Evolutionary conservation across 2,329 filamentous ascomycete species (phyloP).

Genomic region (Cordyceps cateniannulata): DNA sequence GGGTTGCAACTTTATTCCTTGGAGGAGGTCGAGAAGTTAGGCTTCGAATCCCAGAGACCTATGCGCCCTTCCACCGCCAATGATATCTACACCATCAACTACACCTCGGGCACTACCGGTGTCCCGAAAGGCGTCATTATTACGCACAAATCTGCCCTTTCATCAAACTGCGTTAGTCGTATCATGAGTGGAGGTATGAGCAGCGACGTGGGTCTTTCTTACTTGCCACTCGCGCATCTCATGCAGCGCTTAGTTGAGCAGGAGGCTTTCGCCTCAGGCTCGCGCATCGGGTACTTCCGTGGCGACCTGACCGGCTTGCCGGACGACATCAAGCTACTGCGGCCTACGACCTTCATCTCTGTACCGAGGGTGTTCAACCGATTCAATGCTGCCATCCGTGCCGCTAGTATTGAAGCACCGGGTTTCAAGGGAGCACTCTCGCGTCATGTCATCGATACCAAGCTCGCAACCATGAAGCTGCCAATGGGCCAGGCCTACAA

Average conservation of each 20-base stretch:
- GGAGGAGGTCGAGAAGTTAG: constrained; percentile 73
- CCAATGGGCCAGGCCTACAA: constrained; percentile 69
- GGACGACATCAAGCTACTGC: constrained; percentile 83
- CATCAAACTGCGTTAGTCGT: constrained; percentile 59
- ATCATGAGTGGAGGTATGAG: constrained; percentile 43
- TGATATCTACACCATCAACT: constrained; percentile 85
- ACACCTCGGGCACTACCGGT: constrained; percentile 81
- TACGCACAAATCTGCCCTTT: constrained; percentile 74
- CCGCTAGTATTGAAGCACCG: constrained; percentile 68
- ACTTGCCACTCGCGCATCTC: constrained; percentile 91
- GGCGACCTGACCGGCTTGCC: constrained; percentile 81
- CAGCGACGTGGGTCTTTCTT: constrained; percentile 68
- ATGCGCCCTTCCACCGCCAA: constrained; percentile 65
- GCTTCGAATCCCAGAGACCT: constrained; percentile 60
- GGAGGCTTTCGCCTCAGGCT: constrained; percentile 62
- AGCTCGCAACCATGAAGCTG: constrained; percentile 71
- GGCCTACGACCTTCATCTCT: constrained; percentile 76
- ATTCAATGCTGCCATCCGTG: constrained; percentile 76
- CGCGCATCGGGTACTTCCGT: constrained; percentile 84
- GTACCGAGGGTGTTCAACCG: constrained; percentile 90
- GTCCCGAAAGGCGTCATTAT: constrained; percentile 78
- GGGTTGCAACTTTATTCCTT: constrained; percentile 78
- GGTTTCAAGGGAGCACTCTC: constrained; percentile 79
- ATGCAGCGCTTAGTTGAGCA: constrained; percentile 84
- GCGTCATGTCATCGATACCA: constrained; percentile 70